Conservation (phyloP, 2,329 filamentous ascomycete species). For the Penicillium sp. region DNA sequence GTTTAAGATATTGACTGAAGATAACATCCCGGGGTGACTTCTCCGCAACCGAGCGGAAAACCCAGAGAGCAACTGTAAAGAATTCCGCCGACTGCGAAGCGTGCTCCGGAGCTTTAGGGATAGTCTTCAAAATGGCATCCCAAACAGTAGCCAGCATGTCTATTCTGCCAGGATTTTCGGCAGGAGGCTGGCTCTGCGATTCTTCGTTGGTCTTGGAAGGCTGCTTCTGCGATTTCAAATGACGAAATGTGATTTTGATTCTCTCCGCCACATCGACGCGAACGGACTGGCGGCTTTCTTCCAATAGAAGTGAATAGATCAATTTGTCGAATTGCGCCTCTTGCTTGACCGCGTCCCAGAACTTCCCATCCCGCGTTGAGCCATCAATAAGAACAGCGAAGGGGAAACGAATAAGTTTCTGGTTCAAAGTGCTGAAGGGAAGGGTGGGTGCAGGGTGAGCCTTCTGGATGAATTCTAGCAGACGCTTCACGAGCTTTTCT, state of each 20-base stretch:
- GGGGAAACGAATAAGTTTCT: slow-evolving; percentile 40
- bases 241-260: slow-evolving; percentile 36
- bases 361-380: slow-evolving; percentile 42
- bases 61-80: slow-evolving; percentile 41
- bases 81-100: slow-evolving; percentile 43
- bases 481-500: slow-evolving; percentile 30
- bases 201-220: slow-evolving; percentile 18
- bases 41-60: slow-evolving; percentile 42
- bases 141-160: slow-evolving; percentile 45
- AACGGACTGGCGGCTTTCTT: slow-evolving; percentile 39
- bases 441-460: slow-evolving; percentile 16
- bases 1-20: slow-evolving; percentile 37
- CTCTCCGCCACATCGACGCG: slow-evolving; percentile 39
- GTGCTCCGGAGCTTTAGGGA: slow-evolving; percentile 37
- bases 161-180: slow-evolving; percentile 29
- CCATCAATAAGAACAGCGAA: slow-evolving; percentile 49
- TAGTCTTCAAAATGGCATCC: slow-evolving; percentile 39
- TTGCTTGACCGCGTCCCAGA: slow-evolving; percentile 45
- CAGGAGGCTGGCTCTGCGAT: slow-evolving; percentile 5
- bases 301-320: slow-evolving; percentile 41
- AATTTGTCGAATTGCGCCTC: slow-evolving; percentile 36
- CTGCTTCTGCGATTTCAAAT: slow-evolving; percentile 30
- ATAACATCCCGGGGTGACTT: slow-evolving; percentile 35
- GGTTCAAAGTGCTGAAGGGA: slow-evolving; percentile 16
- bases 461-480: slow-evolving; percentile 35